Percentiles rank a stretch among this genome's conserved stretches.
phyloP scores from a whole-genome alignment of 495 filamentous ascomycete genomes.

The Polyplosphaeria fusca region DNA sequence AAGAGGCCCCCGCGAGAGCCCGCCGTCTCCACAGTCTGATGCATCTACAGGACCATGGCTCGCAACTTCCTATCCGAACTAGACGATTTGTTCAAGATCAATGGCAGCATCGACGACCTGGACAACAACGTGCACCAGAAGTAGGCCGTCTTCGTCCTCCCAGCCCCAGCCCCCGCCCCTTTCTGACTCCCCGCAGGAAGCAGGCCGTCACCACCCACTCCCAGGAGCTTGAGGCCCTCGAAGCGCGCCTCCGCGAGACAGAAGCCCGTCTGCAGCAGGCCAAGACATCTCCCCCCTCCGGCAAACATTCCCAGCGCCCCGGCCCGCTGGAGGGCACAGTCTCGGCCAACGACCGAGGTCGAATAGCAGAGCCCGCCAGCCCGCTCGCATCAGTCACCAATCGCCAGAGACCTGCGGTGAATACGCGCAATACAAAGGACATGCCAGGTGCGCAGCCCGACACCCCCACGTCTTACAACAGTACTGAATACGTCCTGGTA shows the following conservation, averaged over 20 bases:
- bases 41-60: slow-evolving; percentile 70
- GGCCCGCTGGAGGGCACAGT: slow-evolving; percentile 20
- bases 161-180: slow-evolving; percentile 21
- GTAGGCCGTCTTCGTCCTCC: slow-evolving; percentile 55
- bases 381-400: background rate
- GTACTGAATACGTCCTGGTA: slow-evolving; percentile 33
- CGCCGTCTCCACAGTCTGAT: slow-evolving; percentile 16
- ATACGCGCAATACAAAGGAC: slow-evolving; percentile 5
- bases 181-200: slow-evolving; percentile 55
- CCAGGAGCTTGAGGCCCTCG: slow-evolving; percentile 79
- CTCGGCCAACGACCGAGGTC: slow-evolving; percentile 21
- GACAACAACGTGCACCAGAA: slow-evolving; percentile 77
- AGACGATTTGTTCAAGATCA: slow-evolving; percentile 76
- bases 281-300: slow-evolving; percentile 19
- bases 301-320: slow-evolving; percentile 28
- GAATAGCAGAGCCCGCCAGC: slow-evolving; percentile 12
- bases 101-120: slow-evolving; percentile 73
- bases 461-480: slow-evolving; percentile 25
- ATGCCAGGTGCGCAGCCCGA: slow-evolving; percentile 30
- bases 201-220: slow-evolving; percentile 68
- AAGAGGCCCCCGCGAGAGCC: background rate
- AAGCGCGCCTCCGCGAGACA: slow-evolving; percentile 77
- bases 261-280: slow-evolving; percentile 69
- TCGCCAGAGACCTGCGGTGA: slow-evolving; percentile 1
- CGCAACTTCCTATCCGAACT: slow-evolving; percentile 81